Percentiles rank a stretch among this genome's conserved stretches.
Evolutionary conservation across 805 yeast species (phyloP).

Genomic region (Wickerhamiella siamensis): DNA sequence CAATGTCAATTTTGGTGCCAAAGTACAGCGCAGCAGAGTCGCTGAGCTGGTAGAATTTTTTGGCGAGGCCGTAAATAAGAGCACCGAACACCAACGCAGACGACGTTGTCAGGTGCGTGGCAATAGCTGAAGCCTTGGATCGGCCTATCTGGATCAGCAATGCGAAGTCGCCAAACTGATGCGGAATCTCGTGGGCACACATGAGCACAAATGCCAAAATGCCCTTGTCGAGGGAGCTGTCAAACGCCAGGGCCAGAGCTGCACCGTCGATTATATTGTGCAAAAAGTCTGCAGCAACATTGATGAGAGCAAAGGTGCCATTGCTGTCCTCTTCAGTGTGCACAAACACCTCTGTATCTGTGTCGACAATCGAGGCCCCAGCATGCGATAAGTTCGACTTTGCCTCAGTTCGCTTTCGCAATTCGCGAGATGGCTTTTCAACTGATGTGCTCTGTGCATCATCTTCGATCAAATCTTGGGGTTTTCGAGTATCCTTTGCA

Average conservation of each 20-base stretch:
- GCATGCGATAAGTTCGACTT: not conserved
- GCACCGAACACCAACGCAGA: conserved; percentile 56
- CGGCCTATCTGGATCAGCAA: conserved; percentile 55
- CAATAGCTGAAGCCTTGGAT: conserved; percentile 49
- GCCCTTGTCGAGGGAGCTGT: conserved; percentile 44
- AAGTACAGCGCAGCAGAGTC: conserved; percentile 11
- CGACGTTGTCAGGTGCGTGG: conserved; percentile 49
- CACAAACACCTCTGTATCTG: not conserved
- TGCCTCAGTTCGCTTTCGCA: not conserved
- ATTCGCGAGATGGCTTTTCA: not conserved
- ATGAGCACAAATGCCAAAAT: conserved; percentile 58
- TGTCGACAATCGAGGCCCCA: not conserved
- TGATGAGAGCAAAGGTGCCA: conserved; percentile 41
- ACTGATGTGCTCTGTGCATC: not conserved
- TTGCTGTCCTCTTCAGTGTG: not conserved
- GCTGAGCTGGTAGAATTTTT: not conserved
- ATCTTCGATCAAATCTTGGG: not conserved
- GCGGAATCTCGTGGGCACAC: conserved; percentile 67
- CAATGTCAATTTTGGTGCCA: conserved; percentile 39
- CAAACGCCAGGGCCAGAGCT: conserved; percentile 59
- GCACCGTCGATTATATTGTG: conserved; percentile 71
- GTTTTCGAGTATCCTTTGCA: no score
- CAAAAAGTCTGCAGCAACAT: conserved; percentile 52
- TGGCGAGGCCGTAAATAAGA: conserved; percentile 22
- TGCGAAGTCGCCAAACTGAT: conserved; percentile 71